Base-by-base conservation (phyloP, 2,329 filamentous ascomycete genomes). In the Cordyceps militaris region DNA sequence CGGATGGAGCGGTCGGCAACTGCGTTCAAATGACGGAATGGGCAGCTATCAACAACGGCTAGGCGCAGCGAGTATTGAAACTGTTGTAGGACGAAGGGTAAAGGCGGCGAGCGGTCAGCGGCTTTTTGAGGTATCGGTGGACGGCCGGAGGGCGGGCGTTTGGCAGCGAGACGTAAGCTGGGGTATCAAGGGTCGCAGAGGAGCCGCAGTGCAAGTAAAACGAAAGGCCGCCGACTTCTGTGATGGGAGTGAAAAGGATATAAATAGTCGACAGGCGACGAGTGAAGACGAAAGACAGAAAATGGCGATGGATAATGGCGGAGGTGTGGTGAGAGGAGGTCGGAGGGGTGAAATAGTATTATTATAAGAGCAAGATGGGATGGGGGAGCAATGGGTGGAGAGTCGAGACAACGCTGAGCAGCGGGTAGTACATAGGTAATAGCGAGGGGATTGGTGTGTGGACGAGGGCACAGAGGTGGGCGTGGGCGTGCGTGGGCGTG, bases 331-430 rank as follows among this genome's bases (percentile, higher is more conserved):
- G 50, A 30, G 38, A 43, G 23, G 38, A 53, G 38, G 24, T 26
- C 11, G 50, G 50, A 53, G 50, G 50, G 50, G 50, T 43, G 50
- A 40, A 53, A 43, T 53, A 26, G 50, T 53, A 53, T 53, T 16
- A 38, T n/a, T n/a, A n/a, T n/a, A 53, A 53, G 50, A 53, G 50
- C 50, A 38, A 30, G 26, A 43, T 53, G 38, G 49, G 50, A 53
- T 51, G 49, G 49, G 49, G 49, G 42, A 16, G 50, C 10, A 52
- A 52, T 24, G 26, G 50, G 36, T 24, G 43, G 50, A 43, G 26
- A 30, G 24, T 13, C 9, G 13, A 52, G 50, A 43, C 50, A 52
- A 21, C 50, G 50, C 30, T 32, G 36, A n/a, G 8, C 6, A 4
- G 50, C 36, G 50, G 36, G 50, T 21, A 30, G 34, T 36, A 36